Conservation (phyloP, 352 stramenopile species). For the Phytophthora pluvialis region DNA sequence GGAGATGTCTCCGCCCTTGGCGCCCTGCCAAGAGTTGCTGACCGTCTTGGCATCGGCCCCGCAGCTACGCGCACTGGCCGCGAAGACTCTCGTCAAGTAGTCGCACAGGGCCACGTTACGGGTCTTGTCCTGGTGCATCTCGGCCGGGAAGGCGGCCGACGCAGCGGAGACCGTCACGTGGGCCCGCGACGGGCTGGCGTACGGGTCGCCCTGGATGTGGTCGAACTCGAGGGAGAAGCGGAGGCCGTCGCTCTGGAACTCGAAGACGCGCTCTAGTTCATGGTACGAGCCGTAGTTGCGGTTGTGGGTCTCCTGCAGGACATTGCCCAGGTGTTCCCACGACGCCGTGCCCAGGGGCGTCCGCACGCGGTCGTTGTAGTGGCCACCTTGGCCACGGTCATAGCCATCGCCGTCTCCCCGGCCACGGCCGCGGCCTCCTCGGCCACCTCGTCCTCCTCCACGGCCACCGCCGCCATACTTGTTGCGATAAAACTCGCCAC, state of each 20-base stretch:
- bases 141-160: conserved; percentile 81
- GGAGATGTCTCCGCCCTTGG: conserved; percentile 95
- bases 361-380: conserved; percentile 19
- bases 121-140: conserved; percentile 79
- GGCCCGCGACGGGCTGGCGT: conserved; percentile 94
- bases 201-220: conserved; percentile 95
- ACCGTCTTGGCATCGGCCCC: conserved; percentile 70
- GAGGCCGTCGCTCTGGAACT: conserved; percentile 37
- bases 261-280: conserved; percentile 69
- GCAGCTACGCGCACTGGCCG: conserved; percentile 54
- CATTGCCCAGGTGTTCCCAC: conserved; percentile 57
- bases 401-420: conserved; percentile 27
- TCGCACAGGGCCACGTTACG: conserved; percentile 90
- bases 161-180: conserved; percentile 85
- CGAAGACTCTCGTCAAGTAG: conserved; percentile 91
- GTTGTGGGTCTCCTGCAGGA: conserved; percentile 65
- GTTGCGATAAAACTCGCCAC: conserved; percentile 90
- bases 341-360: conserved; percentile 28
- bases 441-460: conserved; percentile 29
- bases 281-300: conserved; percentile 89
- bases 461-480: conserved; percentile 79
- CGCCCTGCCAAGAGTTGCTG: conserved; percentile 83
- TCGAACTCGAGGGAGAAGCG: conserved; percentile 91
- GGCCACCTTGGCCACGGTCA: conserved; percentile 16
- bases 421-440: conserved; percentile 30